Conservation (phyloP, 306 rosid species). For the Vigna angularis region DNA sequence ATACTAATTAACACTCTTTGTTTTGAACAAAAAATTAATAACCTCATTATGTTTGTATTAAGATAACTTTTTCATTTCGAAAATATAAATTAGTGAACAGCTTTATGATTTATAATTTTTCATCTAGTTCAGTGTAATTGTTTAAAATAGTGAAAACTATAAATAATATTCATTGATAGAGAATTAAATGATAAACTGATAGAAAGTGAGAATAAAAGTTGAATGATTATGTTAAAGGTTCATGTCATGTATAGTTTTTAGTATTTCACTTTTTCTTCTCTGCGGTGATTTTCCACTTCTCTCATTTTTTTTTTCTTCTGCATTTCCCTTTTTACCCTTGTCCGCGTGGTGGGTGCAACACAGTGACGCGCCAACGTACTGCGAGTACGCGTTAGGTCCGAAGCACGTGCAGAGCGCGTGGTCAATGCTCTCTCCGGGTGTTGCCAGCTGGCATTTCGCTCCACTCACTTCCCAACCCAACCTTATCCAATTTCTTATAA, state of each 20-base stretch:
- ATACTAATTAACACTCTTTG: no score
- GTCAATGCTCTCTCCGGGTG: slow-evolving; percentile 40
- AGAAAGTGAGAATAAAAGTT: neutral
- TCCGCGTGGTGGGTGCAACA: slow-evolving; percentile 36
- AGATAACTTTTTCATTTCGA: no score
- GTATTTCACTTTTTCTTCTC: slow-evolving; percentile 13
- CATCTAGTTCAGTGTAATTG: no score
- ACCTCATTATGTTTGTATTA: neutral
- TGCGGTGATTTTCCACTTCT: slow-evolving; percentile 50
- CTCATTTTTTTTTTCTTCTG: neutral
- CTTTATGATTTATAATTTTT: no score
- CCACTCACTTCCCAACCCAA: slow-evolving; percentile 50
- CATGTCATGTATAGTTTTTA: neutral
- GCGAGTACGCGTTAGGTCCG: slow-evolving; percentile 37
- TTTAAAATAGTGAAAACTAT: no score
- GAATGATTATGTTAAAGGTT: slow-evolving; percentile 21
- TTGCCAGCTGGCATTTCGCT: slow-evolving; percentile 55
- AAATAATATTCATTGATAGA: no score
- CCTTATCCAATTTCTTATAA: slow-evolving; percentile 55
- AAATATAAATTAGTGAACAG: no score
- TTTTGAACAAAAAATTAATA: no score
- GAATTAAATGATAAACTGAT: no score
- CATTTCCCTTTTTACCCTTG: slow-evolving; percentile 23
- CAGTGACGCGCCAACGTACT: slow-evolving; percentile 44
- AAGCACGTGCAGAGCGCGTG: slow-evolving; percentile 53